A percentile compares a stretch with the other conserved stretches of the same genome.
These are phyloP conservation scores for Neonectria sp. DNA, from an alignment of 2,329 filamentous ascomycete species.

Conservation along the genomic window DNA sequence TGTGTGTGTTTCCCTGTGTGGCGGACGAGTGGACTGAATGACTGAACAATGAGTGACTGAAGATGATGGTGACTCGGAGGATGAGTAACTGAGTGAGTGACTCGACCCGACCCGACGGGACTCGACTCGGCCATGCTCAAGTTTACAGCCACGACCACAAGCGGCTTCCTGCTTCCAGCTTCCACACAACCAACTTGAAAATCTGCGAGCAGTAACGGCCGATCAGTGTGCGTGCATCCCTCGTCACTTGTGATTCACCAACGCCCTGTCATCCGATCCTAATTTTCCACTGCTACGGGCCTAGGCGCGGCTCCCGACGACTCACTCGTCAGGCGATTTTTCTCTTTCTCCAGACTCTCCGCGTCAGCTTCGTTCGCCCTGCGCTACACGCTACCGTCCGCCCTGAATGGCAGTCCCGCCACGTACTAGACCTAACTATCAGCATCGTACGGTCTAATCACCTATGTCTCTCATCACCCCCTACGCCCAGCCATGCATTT, in stretches of 20 bases:
- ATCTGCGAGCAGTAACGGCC: background rate
- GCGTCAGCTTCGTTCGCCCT: constrained; percentile 26
- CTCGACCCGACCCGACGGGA: background rate
- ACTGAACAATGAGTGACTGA: constrained; percentile 4
- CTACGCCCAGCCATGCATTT: constrained; percentile 30
- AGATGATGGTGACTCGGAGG: background rate
- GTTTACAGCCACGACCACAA: constrained; percentile 5
- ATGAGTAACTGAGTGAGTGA: background rate
- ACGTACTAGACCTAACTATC: background rate
- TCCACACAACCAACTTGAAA: background rate
- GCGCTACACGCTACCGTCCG: constrained; percentile 23
- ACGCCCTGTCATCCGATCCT: constrained; percentile 18
- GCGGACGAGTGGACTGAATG: background rate
- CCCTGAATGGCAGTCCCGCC: constrained; percentile 23
- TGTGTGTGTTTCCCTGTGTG: background rate
- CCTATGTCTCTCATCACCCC: constrained; percentile 16
- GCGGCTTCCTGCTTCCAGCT: background rate
- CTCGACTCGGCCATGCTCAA: background rate
- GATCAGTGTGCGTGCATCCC: constrained; percentile 14
- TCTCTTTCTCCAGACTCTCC: constrained; percentile 14
- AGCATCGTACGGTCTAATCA: constrained; percentile 28
- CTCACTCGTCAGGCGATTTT: constrained; percentile 40
- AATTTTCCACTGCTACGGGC: constrained; percentile 2
- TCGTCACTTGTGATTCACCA: constrained; percentile 22
- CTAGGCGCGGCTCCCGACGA: constrained; percentile 4